Evolutionary conservation across 1,139 yeast species (phyloP).

Genomic region (Diutina catenulata): DNA sequence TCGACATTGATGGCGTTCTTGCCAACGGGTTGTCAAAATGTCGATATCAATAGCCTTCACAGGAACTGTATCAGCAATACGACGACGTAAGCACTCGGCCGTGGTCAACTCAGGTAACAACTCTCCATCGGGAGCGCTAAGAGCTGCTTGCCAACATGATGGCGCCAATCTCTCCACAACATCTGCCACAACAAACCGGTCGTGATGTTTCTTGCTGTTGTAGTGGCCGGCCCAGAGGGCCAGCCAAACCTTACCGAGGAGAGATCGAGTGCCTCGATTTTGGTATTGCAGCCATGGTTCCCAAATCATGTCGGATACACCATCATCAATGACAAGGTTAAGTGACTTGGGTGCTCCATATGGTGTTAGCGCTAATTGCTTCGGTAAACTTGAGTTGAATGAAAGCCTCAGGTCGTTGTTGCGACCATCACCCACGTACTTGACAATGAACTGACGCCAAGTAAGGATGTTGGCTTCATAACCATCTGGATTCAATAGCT

Average conservation of each 20-base stretch:
- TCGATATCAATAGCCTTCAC: not conserved
- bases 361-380: not conserved
- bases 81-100: not conserved
- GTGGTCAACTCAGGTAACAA: slow-evolving; percentile 1
- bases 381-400: not conserved
- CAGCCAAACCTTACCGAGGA: not conserved
- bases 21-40: not conserved
- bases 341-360: not conserved
- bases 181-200: too few species aligned
- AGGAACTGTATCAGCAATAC: not conserved
- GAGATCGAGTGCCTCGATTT: not conserved
- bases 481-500: slow-evolving; percentile 1
- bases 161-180: not conserved
- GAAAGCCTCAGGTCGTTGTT: slow-evolving; percentile 2
- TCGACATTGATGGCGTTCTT: not conserved
- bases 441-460: not conserved
- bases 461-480: not conserved
- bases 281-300: not conserved
- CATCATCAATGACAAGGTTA: not conserved
- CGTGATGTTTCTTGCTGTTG: not conserved
- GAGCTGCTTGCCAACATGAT: not conserved
- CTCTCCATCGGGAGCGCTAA: not conserved
- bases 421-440: not conserved
- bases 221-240: not conserved
- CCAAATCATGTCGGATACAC: not conserved